Evolutionary conservation across 805 yeast genomes (phyloP).

Genomic region (Kuraishia capsulata): DNA sequence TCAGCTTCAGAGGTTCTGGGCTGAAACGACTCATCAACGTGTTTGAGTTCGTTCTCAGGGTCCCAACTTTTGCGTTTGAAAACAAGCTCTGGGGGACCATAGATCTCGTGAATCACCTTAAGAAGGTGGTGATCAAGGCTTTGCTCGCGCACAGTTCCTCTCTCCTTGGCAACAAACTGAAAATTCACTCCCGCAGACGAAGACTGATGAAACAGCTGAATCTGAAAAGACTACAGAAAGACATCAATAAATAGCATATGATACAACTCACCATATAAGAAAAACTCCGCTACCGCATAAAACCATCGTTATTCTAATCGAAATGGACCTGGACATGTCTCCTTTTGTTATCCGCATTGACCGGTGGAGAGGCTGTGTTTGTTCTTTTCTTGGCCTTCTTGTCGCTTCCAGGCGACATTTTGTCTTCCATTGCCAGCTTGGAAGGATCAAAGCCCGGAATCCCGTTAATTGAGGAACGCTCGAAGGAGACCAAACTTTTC

Average conservation of each 20-base stretch:
- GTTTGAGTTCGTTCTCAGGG: conserved; percentile 53
- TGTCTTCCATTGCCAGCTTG: conserved; percentile 52
- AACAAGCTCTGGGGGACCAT: conserved; percentile 65
- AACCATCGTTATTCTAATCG: conserved; percentile 6
- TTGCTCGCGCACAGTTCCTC: conserved; percentile 64
- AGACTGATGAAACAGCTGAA: conserved; percentile 4
- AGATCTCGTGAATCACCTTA: conserved; percentile 56
- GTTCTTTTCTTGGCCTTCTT: conserved; percentile 19
- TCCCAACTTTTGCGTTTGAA: conserved; percentile 52
- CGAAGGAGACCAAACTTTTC: conserved; percentile 44
- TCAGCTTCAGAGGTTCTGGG: conserved; percentile 75
- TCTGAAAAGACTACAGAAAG: background rate
- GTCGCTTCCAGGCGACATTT: conserved; percentile 1
- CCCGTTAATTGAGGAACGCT: conserved; percentile 57
- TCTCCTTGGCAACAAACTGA: conserved; percentile 66
- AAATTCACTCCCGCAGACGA: conserved; percentile 8
- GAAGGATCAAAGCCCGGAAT: conserved; percentile 70
- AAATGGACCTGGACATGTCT: conserved; percentile 24
- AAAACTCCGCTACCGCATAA: background rate
- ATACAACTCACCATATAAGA: background rate
- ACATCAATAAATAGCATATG: conserved; percentile 1
- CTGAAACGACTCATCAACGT: conserved; percentile 65
- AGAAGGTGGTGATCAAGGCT: conserved; percentile 52
- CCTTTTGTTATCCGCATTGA: conserved; percentile 16
- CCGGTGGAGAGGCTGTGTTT: conserved; percentile 7